Evolutionary conservation across 116 monocot genomes (phyloP).

Genomic region (Iris pallida): DNA sequence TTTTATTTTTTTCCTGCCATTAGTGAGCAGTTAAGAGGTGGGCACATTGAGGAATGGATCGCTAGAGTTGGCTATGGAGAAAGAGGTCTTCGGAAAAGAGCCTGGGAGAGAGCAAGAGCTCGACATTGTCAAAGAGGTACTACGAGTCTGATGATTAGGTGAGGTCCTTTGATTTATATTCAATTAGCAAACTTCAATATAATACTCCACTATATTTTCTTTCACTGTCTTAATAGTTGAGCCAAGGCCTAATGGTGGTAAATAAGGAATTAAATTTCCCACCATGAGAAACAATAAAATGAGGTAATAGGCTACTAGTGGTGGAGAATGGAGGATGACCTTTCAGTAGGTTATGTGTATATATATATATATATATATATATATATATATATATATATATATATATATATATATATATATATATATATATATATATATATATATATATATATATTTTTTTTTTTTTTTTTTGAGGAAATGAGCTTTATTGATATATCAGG

Average conservation of each 20-base stretch:
- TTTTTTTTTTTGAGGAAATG: too few relatives aligned
- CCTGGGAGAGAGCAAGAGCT: slow-evolving; percentile 28
- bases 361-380: too few relatives aligned
- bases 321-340: slow-evolving; percentile 2
- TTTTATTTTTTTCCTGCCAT: too few relatives aligned
- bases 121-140: slow-evolving; percentile 31
- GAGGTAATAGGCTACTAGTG: background rate
- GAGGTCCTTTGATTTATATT: too few relatives aligned
- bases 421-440: too few relatives aligned
- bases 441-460: too few relatives aligned
- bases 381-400: too few relatives aligned
- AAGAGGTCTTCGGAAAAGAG: slow-evolving; percentile 26
- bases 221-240: background rate
- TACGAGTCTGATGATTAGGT: slow-evolving; percentile 58
- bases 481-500: too few relatives aligned
- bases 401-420: too few relatives aligned
- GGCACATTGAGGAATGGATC: slow-evolving; percentile 22
- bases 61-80: slow-evolving; percentile 21
- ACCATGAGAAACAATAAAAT: background rate
- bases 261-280: background rate
- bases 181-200: background rate
- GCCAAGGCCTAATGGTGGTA: background rate
- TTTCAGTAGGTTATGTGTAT: background rate
- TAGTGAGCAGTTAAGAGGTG: background rate
- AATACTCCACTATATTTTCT: background rate